phyloP scores from a whole-genome alignment of 805 yeast genomes.

The Yamadazyma nakazawae region DNA sequence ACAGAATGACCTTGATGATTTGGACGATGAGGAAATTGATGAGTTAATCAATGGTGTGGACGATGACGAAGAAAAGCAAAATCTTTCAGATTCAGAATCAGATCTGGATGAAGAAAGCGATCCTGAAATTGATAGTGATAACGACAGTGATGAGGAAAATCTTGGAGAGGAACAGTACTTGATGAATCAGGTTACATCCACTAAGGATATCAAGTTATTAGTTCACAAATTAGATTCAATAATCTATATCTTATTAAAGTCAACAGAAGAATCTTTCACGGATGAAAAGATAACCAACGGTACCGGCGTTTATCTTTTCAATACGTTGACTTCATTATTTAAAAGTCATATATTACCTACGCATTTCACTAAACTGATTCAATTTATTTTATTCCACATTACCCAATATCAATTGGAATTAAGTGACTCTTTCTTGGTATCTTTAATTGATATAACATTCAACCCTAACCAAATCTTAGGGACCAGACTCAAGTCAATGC shows the following conservation, averaged over 20 bases:
- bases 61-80: constrained; percentile 40
- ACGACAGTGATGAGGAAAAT: constrained; percentile 21
- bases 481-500: constrained; percentile 83
- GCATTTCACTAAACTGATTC: constrained; percentile 84
- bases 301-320: constrained; percentile 65
- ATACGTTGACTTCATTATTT: constrained; percentile 72
- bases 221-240: constrained; percentile 71
- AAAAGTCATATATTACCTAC: constrained; percentile 84
- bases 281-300: constrained; percentile 52
- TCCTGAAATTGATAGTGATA: constrained; percentile 21
- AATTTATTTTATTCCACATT: constrained; percentile 75
- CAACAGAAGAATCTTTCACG: constrained; percentile 41
- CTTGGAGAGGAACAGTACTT: constrained; percentile 37
- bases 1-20: constrained; percentile 82
- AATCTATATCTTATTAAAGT: constrained; percentile 52
- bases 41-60: constrained; percentile 45
- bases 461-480: constrained; percentile 65
- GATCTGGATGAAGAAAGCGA: constrained; percentile 21
- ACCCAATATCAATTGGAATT: constrained; percentile 81
- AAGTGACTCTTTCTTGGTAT: constrained; percentile 78
- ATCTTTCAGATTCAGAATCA: constrained; percentile 16
- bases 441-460: constrained; percentile 80
- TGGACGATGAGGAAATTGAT: constrained; percentile 65
- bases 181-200: constrained; percentile 37
- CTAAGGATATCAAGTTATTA: constrained; percentile 48